These are phyloP conservation scores for Penicillium taxi DNA, from an alignment of 495 filamentous ascomycete genomes.

Conservation along the genomic window DNA sequence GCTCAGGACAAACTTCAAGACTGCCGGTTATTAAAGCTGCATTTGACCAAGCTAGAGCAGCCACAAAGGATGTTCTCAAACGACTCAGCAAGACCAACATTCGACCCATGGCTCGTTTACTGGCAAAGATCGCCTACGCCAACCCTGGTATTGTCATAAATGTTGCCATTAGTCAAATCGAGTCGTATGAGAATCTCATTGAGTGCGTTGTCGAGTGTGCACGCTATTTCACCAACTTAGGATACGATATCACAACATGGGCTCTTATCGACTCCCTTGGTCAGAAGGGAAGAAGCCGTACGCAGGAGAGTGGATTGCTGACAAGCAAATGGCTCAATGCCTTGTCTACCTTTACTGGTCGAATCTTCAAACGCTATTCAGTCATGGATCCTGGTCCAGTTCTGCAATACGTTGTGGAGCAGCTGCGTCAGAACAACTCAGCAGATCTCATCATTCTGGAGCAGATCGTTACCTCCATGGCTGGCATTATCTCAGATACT, in stretches of 20 bases:
- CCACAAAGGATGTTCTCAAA: slow-evolving; percentile 77
- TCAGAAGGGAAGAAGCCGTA: slow-evolving; percentile 64
- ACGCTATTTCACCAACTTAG: slow-evolving; percentile 84
- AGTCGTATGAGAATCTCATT: slow-evolving; percentile 85
- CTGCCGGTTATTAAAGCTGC: slow-evolving; percentile 70
- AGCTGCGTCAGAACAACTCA: slow-evolving; percentile 70
- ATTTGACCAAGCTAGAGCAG: slow-evolving; percentile 63
- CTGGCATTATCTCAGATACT: slow-evolving; percentile 75
- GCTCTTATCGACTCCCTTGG: slow-evolving; percentile 72
- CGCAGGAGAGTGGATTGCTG: slow-evolving; percentile 74
- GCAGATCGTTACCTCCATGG: slow-evolving; percentile 83
- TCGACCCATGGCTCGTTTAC: slow-evolving; percentile 69
- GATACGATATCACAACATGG: slow-evolving; percentile 89
- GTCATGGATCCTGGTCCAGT: slow-evolving; percentile 80
- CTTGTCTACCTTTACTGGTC: slow-evolving; percentile 75
- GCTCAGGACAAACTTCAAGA: slow-evolving; percentile 64
- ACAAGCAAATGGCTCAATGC: slow-evolving; percentile 87
- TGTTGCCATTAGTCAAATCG: slow-evolving; percentile 77
- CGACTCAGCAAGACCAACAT: slow-evolving; percentile 77
- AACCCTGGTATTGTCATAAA: slow-evolving; percentile 88
- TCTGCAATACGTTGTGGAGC: slow-evolving; percentile 78
- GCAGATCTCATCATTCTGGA: slow-evolving; percentile 84
- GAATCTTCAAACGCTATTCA: slow-evolving; percentile 70
- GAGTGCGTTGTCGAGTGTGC: slow-evolving; percentile 89
- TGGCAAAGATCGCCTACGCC: slow-evolving; percentile 81